phyloP scores from a whole-genome alignment of 1,139 yeast species.

The Debaryomyces subglobosus region DNA sequence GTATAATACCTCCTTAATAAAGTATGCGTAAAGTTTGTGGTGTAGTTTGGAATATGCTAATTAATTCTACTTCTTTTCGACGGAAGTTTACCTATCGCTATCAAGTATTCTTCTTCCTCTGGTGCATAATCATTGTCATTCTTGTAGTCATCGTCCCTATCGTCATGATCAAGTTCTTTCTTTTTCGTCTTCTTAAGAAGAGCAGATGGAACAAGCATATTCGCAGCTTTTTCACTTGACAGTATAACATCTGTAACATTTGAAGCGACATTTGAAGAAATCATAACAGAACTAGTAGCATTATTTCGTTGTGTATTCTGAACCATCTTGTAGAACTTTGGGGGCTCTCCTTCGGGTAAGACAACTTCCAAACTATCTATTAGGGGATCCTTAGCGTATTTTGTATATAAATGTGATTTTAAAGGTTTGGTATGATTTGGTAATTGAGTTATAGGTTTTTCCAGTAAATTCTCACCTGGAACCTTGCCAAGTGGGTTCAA shows the following conservation, averaged over 20 bases:
- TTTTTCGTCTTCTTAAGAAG: constrained; percentile 8
- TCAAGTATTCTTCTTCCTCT: constrained; percentile 16
- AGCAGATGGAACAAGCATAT: constrained; percentile 2
- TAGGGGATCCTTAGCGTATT: constrained; percentile 31
- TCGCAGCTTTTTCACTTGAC: constrained; percentile 5
- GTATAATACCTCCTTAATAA: not conserved
- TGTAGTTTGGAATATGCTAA: not conserved
- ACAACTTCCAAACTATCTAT: constrained; percentile 28
- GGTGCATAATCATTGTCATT: constrained; percentile 14
- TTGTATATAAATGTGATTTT: constrained; percentile 13
- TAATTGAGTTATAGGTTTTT: constrained; percentile 14
- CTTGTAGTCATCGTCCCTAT: constrained; percentile 10
- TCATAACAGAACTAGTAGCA: not conserved
- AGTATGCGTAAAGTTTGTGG: not conserved
- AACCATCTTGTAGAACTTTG: constrained; percentile 43
- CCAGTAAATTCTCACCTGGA: constrained; percentile 24
- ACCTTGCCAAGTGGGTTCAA: constrained; percentile 50
- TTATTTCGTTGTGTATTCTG: constrained; percentile 29
- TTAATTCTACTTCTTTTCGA: constrained; percentile 1
- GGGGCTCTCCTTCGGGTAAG: constrained; percentile 45
- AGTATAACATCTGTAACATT: not conserved
- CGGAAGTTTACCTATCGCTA: constrained; percentile 2
- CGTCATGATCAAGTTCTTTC: constrained; percentile 1
- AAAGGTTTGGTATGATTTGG: constrained; percentile 34
- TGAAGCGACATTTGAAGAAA: not conserved